These are phyloP conservation scores for Verticillium nonalfalfae DNA, from an alignment of 2,329 filamentous ascomycete species.

Conservation along the genomic window DNA sequence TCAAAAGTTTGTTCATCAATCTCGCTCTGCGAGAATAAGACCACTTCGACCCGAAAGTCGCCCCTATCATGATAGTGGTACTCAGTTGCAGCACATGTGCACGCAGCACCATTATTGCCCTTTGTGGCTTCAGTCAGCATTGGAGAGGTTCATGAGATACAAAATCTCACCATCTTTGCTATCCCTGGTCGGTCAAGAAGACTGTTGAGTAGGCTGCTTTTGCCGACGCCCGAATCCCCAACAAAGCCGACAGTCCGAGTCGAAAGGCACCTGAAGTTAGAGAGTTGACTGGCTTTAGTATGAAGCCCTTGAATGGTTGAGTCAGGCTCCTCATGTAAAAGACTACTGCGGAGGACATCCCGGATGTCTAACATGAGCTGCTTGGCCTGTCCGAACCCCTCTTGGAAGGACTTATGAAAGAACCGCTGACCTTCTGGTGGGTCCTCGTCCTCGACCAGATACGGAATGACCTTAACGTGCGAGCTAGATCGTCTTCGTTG, in stretches of 20 bases:
- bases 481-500: background rate
- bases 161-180: conserved; percentile 31
- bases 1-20: too few relatives aligned
- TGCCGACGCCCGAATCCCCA: conserved; percentile 41
- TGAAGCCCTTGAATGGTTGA: conserved; percentile 16
- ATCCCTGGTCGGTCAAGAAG: conserved; percentile 32
- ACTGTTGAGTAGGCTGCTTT: conserved; percentile 43
- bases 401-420: conserved; percentile 26
- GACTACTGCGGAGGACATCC: conserved; percentile 24
- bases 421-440: conserved; percentile 24
- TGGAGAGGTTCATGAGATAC: background rate
- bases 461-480: background rate
- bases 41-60: too few relatives aligned
- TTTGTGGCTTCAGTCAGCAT: conserved; percentile 12
- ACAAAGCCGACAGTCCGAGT: conserved; percentile 38
- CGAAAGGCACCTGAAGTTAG: conserved; percentile 27
- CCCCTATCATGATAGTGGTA: conserved; percentile 28
- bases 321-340: conserved; percentile 25
- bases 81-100: conserved; percentile 41
- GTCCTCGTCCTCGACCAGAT: conserved; percentile 20
- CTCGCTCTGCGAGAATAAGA: too few relatives aligned
- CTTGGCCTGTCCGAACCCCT: conserved; percentile 24
- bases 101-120: conserved; percentile 36
- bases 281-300: conserved; percentile 22
- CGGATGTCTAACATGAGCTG: conserved; percentile 20